phyloP scores from a whole-genome alignment of 441 rosid species.

The Arabidopsis hybrid region DNA sequence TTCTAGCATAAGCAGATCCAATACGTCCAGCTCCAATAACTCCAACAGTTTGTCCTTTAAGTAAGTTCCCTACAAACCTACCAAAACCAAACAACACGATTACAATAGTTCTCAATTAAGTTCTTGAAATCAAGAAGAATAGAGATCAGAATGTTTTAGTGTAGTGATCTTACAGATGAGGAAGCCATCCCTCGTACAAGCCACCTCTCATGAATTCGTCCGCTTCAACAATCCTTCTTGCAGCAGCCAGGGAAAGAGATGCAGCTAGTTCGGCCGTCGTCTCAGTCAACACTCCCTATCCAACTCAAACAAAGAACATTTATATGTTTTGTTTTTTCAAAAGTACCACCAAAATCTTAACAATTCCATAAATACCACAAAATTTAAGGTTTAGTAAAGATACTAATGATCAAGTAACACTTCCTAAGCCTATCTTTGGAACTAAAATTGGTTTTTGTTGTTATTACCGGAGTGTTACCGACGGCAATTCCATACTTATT shows the following conservation, averaged over 20 bases:
- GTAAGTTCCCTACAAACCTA: slow-evolving; percentile 94
- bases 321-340: neutral
- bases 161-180: slow-evolving; percentile 66
- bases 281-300: slow-evolving; percentile 93
- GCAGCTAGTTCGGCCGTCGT: slow-evolving; percentile 97
- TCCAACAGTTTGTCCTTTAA: slow-evolving; percentile 97
- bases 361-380: neutral
- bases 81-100: slow-evolving; percentile 2
- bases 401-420: neutral
- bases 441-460: neutral
- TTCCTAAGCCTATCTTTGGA: neutral
- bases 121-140: neutral
- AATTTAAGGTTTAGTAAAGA: neutral
- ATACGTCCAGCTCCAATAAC: slow-evolving; percentile 98
- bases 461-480: slow-evolving; percentile 92
- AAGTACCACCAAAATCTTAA: neutral
- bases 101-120: neutral
- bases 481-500: slow-evolving; percentile 92
- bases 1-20: slow-evolving; percentile 94
- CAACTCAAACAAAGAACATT: slow-evolving; percentile 18
- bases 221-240: slow-evolving; percentile 95
- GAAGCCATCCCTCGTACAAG: slow-evolving; percentile 98
- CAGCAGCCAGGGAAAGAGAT: slow-evolving; percentile 84
- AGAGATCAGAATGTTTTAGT: neutral
- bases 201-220: slow-evolving; percentile 97